Conservation (phyloP, 176 grass and related monocot species). For the Zea luxurians region DNA sequence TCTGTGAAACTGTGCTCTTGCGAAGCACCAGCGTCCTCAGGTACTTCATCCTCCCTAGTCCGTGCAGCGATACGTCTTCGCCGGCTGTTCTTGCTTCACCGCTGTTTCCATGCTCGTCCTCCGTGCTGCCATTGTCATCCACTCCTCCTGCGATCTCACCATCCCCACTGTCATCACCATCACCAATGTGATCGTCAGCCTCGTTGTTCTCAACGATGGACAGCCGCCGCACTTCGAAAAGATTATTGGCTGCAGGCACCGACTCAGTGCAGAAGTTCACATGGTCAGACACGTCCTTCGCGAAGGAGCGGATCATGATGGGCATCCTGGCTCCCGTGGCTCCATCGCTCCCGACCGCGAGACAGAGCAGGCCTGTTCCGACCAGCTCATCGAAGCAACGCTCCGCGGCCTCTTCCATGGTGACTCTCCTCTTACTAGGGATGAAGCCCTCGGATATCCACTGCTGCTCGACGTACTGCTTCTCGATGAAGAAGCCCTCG, state of each 20-base stretch:
- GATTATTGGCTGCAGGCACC: not conserved
- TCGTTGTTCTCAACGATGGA: not conserved
- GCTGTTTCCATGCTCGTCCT: not conserved
- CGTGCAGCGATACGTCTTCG: not conserved
- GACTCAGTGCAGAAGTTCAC: conserved; percentile 13
- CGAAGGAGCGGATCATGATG: not conserved
- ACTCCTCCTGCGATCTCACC: not conserved
- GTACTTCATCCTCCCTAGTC: not conserved
- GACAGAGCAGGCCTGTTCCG: not conserved
- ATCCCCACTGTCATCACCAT: not conserved
- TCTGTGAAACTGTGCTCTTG: not conserved
- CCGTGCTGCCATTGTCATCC: not conserved
- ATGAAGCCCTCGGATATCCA: conserved; percentile 8
- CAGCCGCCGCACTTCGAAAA: not conserved
- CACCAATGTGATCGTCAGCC: not conserved
- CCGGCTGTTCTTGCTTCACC: not conserved
- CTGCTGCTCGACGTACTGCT: not conserved
- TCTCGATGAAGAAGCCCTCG: not conserved
- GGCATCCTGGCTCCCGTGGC: not conserved
- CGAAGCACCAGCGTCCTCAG: conserved; percentile 2
- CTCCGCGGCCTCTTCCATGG: not conserved
- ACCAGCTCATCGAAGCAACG: not conserved
- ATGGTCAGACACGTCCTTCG: not conserved
- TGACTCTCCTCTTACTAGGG: not conserved
- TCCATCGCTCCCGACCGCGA: not conserved